phyloP scores from a whole-genome alignment of 169 alveolate genomes.

The Plasmodium falciparum region DNA sequence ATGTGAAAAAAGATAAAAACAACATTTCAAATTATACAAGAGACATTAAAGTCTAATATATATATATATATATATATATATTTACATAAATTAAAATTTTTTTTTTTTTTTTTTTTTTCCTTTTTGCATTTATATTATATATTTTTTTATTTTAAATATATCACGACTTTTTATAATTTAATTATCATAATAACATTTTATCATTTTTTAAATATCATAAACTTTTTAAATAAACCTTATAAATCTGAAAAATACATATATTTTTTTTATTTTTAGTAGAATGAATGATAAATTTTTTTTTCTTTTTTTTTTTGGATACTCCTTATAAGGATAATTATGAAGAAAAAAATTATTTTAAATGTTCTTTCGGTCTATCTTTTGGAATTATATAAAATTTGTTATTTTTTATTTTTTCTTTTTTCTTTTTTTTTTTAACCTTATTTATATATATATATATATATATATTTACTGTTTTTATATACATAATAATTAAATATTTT shows the following conservation, averaged over 20 bases:
- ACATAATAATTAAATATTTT: too few species aligned
- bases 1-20: constrained; percentile 42
- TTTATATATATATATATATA: too few species aligned
- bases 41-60: constrained; percentile 36
- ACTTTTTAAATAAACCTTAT: not conserved
- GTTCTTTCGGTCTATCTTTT: not conserved
- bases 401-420: not conserved
- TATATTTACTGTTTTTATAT: too few species aligned
- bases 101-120: constrained; percentile 10
- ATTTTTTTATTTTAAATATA: too few species aligned
- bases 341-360: not conserved
- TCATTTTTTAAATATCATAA: too few species aligned
- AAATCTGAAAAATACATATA: not conserved
- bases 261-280: constrained; percentile 4
- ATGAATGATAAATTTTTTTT: not conserved
- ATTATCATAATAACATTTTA: too few species aligned
- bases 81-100: not conserved
- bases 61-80: constrained; percentile 9
- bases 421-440: not conserved
- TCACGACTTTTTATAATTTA: too few species aligned
- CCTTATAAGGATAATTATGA: too few species aligned
- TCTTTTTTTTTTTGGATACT: not conserved
- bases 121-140: constrained; percentile 18
- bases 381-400: not conserved
- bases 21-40: constrained; percentile 61